A percentile compares a stretch with the other conserved stretches of the same genome.
phyloP scores from a whole-genome alignment of 2,329 filamentous ascomycete species.

The Talaromyces sp. region DNA sequence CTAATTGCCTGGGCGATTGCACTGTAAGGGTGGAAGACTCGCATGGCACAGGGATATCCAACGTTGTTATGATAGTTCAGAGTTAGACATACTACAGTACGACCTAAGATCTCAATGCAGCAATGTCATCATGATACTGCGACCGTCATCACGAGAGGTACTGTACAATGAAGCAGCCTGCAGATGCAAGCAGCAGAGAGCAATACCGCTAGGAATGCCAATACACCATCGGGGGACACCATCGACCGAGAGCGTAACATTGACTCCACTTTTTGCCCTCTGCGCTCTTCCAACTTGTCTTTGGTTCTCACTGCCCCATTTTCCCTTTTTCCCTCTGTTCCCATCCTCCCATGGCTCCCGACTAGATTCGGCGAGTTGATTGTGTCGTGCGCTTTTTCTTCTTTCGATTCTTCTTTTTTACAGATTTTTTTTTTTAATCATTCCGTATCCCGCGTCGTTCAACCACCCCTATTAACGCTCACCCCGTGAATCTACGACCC shows the following conservation, averaged over 20 bases:
- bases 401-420: conserved; percentile 6
- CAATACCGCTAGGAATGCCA: conserved; percentile 9
- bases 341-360: conserved; percentile 30
- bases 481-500: conserved; percentile 3
- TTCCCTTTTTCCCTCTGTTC: conserved; percentile 8
- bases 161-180: not conserved
- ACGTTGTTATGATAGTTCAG: no score
- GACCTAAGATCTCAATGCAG: no score
- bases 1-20: no score
- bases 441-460: not conserved
- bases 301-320: conserved; percentile 13
- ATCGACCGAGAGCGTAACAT: conserved; percentile 1
- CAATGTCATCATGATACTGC: not conserved
- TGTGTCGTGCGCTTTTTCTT: conserved; percentile 10
- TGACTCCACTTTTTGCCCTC: conserved; percentile 20
- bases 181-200: not conserved
- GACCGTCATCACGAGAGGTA: not conserved
- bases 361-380: conserved; percentile 22
- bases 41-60: no score
- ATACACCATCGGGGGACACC: not conserved
- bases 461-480: not conserved
- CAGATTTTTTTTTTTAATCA: conserved; percentile 12
- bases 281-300: conserved; percentile 2
- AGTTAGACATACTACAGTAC: not conserved
- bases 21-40: no score